Conservation (phyloP, 805 yeast genomes). For the Yarrowia alimentaria region DNA sequence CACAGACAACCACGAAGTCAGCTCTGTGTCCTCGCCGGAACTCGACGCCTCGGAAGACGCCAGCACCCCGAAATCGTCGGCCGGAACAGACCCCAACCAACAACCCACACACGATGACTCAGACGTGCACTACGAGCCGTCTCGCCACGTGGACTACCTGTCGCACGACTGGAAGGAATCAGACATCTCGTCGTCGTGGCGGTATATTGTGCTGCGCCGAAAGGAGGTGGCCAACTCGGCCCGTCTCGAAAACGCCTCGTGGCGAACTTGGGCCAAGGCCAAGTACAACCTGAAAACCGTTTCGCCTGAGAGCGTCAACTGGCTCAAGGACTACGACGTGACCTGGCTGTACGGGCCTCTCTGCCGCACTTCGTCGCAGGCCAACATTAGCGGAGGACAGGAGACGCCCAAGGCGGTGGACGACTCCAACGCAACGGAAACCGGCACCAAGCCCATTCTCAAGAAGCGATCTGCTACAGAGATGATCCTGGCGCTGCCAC, state of each 20-base stretch:
- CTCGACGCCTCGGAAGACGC: constrained; percentile 36
- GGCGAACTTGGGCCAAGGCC: constrained; percentile 95
- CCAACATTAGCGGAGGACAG: constrained; percentile 8
- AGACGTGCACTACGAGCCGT: constrained; percentile 75
- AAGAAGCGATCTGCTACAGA: constrained; percentile 85
- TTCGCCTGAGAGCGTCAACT: constrained; percentile 86
- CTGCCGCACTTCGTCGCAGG: constrained; percentile 23
- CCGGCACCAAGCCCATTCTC: constrained; percentile 74
- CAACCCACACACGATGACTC: constrained; percentile 75
- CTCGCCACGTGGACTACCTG: constrained; percentile 88
- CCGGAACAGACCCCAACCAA: too few relatives aligned
- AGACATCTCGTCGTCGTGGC: constrained; percentile 93
- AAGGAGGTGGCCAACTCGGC: constrained; percentile 83
- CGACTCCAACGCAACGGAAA: constrained; percentile 27
- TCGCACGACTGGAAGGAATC: constrained; percentile 95
- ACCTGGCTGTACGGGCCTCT: constrained; percentile 96
- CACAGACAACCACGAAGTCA: constrained; percentile 23
- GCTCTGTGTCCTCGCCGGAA: constrained; percentile 29
- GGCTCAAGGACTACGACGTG: constrained; percentile 96
- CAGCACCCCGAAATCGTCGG: too few relatives aligned
- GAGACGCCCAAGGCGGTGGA: constrained; percentile 9
- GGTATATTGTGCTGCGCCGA: constrained; percentile 79
- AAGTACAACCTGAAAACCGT: constrained; percentile 67
- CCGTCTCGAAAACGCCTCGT: constrained; percentile 76
- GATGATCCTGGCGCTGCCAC: constrained; percentile 52